Percentiles rank a stretch among this genome's conserved stretches.
Evolutionary conservation across 1,284 basidiomycete species (phyloP).

Genomic region (Stygiomarasmius scandens): DNA sequence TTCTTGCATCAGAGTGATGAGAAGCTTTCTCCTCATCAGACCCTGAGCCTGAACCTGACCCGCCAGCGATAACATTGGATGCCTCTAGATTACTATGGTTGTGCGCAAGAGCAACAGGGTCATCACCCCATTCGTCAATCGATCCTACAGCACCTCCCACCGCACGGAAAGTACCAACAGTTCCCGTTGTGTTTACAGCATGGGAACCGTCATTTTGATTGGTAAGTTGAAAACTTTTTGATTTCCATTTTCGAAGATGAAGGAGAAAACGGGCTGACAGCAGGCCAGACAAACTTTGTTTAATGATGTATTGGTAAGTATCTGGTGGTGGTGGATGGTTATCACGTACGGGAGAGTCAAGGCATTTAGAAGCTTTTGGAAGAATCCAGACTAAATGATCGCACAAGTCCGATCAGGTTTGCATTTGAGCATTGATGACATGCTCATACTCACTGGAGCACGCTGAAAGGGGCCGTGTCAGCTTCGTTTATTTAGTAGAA

Average conservation of each 20-base stretch:
- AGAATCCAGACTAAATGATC: slow-evolving; percentile 27
- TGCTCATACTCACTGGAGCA: slow-evolving; percentile 1
- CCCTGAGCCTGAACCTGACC: too few species aligned
- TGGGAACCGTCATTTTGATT: neutral
- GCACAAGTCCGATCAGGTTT: neutral
- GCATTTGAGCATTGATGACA: neutral
- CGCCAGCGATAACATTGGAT: too few species aligned
- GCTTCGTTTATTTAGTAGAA: neutral
- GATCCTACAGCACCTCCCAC: neutral
- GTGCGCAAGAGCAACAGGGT: too few species aligned
- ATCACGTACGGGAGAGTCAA: slow-evolving; percentile 31
- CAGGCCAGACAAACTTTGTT: slow-evolving; percentile 32
- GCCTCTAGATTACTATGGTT: too few species aligned
- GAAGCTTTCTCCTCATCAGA: too few species aligned
- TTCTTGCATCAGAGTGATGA: too few species aligned
- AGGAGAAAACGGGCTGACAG: slow-evolving; percentile 37
- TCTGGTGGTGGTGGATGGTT: too few species aligned
- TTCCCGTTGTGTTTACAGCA: neutral
- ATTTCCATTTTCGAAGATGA: slow-evolving; percentile 31
- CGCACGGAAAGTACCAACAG: neutral
- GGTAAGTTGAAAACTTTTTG: neutral
- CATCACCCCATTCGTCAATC: too few species aligned
- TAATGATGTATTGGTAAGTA: too few species aligned
- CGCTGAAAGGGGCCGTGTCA: neutral
- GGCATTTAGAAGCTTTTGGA: slow-evolving; percentile 32